These are phyloP conservation scores for Exophiala sideris DNA, from an alignment of 2,329 filamentous ascomycete genomes.

Conservation along the genomic window DNA sequence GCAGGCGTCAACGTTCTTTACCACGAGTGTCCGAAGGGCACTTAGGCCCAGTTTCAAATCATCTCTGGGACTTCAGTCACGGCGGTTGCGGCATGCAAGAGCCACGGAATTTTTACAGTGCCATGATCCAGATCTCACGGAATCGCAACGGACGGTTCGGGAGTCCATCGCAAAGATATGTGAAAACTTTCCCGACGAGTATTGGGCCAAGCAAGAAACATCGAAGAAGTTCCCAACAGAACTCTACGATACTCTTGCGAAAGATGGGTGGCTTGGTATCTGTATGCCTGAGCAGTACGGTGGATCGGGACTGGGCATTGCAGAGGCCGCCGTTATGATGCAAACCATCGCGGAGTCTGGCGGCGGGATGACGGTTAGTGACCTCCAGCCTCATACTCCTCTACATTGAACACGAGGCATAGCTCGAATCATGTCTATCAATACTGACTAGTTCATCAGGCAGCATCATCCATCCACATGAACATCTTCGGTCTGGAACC, in stretches of 20 bases:
- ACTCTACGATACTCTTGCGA: slow-evolving; percentile 39
- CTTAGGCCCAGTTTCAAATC: neutral
- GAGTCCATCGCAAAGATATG: slow-evolving; percentile 46
- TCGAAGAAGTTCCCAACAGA: slow-evolving; percentile 39
- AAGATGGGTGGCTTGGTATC: slow-evolving; percentile 46
- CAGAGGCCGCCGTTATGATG: slow-evolving; percentile 48
- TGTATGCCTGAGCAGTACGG: slow-evolving; percentile 44
- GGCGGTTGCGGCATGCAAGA: slow-evolving; percentile 19
- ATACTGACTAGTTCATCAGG: slow-evolving; percentile 42
- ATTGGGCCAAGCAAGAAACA: slow-evolving; percentile 42
- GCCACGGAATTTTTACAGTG: slow-evolving; percentile 29
- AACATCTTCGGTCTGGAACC: slow-evolving; percentile 49
- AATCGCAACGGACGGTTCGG: slow-evolving; percentile 42
- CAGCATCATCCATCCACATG: slow-evolving; percentile 45
- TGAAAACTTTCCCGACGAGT: slow-evolving; percentile 40
- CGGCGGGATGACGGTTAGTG: neutral
- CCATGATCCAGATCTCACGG: slow-evolving; percentile 37
- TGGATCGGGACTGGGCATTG: slow-evolving; percentile 41
- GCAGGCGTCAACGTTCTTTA: neutral
- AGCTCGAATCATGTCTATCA: neutral
- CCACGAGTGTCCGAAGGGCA: neutral
- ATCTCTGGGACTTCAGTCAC: too few species aligned
- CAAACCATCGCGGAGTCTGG: slow-evolving; percentile 43
- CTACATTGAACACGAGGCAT: neutral
- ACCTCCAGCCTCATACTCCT: neutral